Evolutionary conservation across 2,329 filamentous ascomycete species (phyloP), one percentile per base, ranked within the genome.

Genomic region (Phaeoacremonium minimum): DNA sequence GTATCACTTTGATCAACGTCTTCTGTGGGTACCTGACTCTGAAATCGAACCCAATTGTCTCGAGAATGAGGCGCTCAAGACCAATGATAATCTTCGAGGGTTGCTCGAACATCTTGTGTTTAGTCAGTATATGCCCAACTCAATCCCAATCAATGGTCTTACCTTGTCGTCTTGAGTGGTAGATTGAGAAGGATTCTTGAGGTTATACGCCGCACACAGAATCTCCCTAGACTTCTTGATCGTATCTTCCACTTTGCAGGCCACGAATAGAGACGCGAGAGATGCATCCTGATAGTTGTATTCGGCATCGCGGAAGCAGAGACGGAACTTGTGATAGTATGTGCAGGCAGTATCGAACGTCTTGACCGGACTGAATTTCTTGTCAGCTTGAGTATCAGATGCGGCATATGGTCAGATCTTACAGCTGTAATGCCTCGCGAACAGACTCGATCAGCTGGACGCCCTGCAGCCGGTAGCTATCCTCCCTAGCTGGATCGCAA

Each of bases 241-340:
- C 1, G 93, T 98, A 60, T 98, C 93, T 61, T 98, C 93, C 31
- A 94, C 89, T 66, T 98, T 98, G 71, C 91, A 97, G 3, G 90
- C 90, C 4, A 90, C 86, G 53, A 97, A 91, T 7, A 98, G 69
- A 16, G 88, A 85, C 1, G 93, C 88, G 6, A 93, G 78, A 0
- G 91, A 88, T 2, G 88, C 90, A 56, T 97, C 91, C 59, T 87
- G 63, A 46, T 82, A 89, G 57, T 85, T 86, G 61, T 95, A 95
- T 52, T 95, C 89, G 46, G 71, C 80, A 48, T 90, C 87, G n/a
- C 82, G 76, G 53, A 95, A 89, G 31, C 84, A 78, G 35, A 97
- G 74, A 19, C 91, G 83, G 58, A 96, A 96, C 49, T 89, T 89
- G 69, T 97, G 91, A 56, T 90, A 98, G 58, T 95, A 95, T 13